These are phyloP conservation scores for Cryphonectria naterciae DNA, from an alignment of 2,329 filamentous ascomycete species.

Conservation along the genomic window DNA sequence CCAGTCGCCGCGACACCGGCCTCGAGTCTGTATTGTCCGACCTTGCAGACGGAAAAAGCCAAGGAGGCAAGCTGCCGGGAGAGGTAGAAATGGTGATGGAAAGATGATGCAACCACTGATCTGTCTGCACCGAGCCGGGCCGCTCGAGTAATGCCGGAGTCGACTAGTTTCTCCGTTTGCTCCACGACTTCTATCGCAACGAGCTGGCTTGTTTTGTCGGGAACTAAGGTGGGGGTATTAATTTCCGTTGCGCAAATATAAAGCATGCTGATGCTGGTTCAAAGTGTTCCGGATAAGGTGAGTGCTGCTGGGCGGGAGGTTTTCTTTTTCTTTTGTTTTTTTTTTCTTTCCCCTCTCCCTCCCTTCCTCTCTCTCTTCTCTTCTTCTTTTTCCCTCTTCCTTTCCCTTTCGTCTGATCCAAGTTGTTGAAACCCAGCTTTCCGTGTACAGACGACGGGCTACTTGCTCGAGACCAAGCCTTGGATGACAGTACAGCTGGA, in stretches of 20 bases:
- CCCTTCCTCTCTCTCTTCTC: neutral
- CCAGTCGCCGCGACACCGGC: slow-evolving; percentile 8
- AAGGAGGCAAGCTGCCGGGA: slow-evolving; percentile 5
- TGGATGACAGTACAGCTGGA: neutral
- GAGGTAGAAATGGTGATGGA: slow-evolving; percentile 1
- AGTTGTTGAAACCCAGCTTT: neutral
- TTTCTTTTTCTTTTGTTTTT: neutral
- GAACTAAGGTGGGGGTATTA: slow-evolving; percentile 4
- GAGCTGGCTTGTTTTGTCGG: slow-evolving; percentile 4
- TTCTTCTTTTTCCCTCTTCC: neutral
- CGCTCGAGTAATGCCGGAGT: slow-evolving; percentile 17
- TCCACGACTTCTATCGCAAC: slow-evolving; percentile 6
- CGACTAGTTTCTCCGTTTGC: slow-evolving; percentile 14
- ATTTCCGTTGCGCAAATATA: neutral
- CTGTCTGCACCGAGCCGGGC: slow-evolving; percentile 17
- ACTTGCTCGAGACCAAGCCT: neutral
- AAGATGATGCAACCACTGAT: slow-evolving; percentile 21
- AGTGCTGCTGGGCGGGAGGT: neutral
- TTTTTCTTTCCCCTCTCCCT: neutral
- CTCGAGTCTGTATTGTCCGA: slow-evolving; percentile 5
- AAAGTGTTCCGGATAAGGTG: neutral
- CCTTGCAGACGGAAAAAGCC: slow-evolving; percentile 7
- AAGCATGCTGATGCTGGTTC: neutral
- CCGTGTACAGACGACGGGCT: neutral
- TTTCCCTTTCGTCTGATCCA: neutral